Base-by-base conservation (phyloP, 1,284 basidiomycete species). In the Schizopora paradoxa region DNA sequence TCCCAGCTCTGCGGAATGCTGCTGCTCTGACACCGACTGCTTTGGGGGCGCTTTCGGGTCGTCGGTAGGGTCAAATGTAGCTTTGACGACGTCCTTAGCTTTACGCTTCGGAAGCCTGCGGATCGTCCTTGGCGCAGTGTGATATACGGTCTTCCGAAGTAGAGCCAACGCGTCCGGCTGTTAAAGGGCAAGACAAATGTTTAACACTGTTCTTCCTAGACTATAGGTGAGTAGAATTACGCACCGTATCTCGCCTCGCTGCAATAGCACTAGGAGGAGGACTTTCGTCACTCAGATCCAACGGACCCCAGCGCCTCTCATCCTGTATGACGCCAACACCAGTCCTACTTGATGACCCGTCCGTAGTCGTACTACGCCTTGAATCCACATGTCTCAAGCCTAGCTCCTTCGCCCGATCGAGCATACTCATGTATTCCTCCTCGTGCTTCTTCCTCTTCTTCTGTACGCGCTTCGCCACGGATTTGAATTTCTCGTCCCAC, bases 201-300 rank as follows among this genome's bases (percentile, higher is more conserved):
- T 41, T 35, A 13, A 13, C 5, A 25, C 31, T 5, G 8, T 1
- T 29, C 16, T 4, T 13, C 16, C 10, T 29, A 21, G 13, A 28
- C 11, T 14, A 35, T 10, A 41, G 22, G 7, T 37, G 32, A 41
- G 13, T 41, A 48, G 19, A n/a, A 23, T 33, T 5, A 48, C 73
- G 46, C 48, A 75, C 78, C 19, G 79, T 84, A 56, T 84, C 81
- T 29, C 70, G 65, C 37, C 82, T 66, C 13, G 69, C 76, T 2
- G 76, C 80, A 47, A 86, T 82, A 1, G 79, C 78, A 43, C 70
- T 77, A 1, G 77, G 70, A 6, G 82, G 80, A 6, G 81, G 81
- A 5, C 58, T 60, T 58, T 86, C 82, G 14, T 74, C 69, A 6
- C 70, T 72, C 10, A 81, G 58, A 56, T 81, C 78, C 36, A 80